These are phyloP conservation scores for Trichosporon coremiiforme DNA, from an alignment of 1,284 basidiomycete genomes.

Conservation along the genomic window DNA sequence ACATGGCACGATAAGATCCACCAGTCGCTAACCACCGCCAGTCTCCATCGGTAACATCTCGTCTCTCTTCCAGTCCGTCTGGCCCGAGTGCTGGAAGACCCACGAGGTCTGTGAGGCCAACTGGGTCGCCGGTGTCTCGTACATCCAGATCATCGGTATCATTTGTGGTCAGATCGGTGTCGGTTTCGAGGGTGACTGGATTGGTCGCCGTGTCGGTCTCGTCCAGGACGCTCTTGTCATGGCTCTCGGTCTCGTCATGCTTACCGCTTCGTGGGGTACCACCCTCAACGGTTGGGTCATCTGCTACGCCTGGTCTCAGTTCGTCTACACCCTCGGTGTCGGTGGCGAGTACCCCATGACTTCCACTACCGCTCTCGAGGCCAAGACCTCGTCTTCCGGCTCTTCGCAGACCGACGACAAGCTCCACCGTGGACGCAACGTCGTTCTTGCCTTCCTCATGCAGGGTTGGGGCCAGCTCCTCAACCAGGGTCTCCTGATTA, in stretches of 20 bases:
- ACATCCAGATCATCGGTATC: constrained; percentile 57
- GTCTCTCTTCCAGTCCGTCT: constrained; percentile 59
- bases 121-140: constrained; percentile 58
- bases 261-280: constrained; percentile 61
- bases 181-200: constrained; percentile 63
- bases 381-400: constrained; percentile 52
- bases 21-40: constrained; percentile 17
- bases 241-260: constrained; percentile 60
- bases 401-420: constrained; percentile 59
- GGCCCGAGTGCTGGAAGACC: constrained; percentile 60
- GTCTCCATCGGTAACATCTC: constrained; percentile 61
- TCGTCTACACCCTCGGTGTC: constrained; percentile 60
- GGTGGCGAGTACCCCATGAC: constrained; percentile 64
- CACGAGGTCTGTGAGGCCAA: constrained; percentile 57
- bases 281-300: constrained; percentile 62
- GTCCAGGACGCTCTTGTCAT: constrained; percentile 57
- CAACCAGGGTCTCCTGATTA: constrained; percentile 61
- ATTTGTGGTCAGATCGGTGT: constrained; percentile 62
- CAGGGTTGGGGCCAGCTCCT: constrained; percentile 62
- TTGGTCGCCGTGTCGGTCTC: constrained; percentile 61
- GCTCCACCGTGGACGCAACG: constrained; percentile 62
- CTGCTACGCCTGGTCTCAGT: constrained; percentile 59
- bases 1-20: not conserved
- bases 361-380: constrained; percentile 61
- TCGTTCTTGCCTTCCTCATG: constrained; percentile 62